Base-by-base conservation (phyloP, 83 land plant species). In the Picea abies region DNA sequence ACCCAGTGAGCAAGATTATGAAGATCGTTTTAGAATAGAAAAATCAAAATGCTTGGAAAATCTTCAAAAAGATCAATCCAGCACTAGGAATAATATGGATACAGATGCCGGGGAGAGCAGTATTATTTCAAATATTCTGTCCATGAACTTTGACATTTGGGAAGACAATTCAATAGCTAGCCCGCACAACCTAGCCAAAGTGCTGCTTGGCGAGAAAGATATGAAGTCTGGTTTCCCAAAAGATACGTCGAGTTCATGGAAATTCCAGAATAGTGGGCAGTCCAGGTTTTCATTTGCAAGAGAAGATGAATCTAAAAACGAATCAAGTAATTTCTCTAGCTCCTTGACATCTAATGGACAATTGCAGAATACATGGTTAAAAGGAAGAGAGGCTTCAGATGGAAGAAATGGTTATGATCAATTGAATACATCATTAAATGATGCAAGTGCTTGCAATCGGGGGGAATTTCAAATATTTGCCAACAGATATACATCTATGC, bases 251-350 rank as follows among this genome's bases (percentile, higher is more conserved):
- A 81, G 87, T 11, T 58, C 39, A 26, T 23, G 79, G 83, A 91
- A 82, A 65, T 39, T 26, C 37, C 84, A 84, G 35, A 84, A 39
- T 60, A 87, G 79, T 75, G 86, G 84, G 65, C 92, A 93, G 81
- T 90, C 93, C 56, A 89, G 90, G 71, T 93, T 93, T 79, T 93
- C 91, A 39, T 93, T 93, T 91, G 95, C 95, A 35, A 90, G 95
- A 71, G 85, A 89, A 76, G 93, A 89, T 49, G 89, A 85, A 23
- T 83, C 82, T 69, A 68, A 15, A 9, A 79, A 37, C 44, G 83
- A 88, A 52, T 10, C 26, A 20, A 75, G 75, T 65, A 66, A 67
- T 22, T 5, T 76, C 1, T 80, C 86, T 29, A 83, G 80, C 32
- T 80, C 85, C 78, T 52, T 47, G 0, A 58, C 26, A 72, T 32